Evolutionary conservation across 148 eudicot species (phyloP).

Genomic region (Fagopyrum homotropicum): DNA sequence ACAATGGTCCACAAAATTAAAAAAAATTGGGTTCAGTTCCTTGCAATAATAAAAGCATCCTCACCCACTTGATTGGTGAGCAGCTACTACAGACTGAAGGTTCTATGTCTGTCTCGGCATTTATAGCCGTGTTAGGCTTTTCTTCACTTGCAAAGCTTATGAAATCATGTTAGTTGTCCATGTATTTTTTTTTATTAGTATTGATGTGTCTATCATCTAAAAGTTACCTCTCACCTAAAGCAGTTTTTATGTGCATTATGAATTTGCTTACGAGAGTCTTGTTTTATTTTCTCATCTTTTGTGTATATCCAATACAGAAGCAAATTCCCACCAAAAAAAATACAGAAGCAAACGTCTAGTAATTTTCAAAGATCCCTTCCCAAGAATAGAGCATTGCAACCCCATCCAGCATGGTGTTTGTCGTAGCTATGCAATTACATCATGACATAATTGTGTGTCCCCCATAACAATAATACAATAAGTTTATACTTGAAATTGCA

Average conservation of each 20-base stretch:
- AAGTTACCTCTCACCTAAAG: neutral
- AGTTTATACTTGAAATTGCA: neutral
- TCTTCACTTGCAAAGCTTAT: too few relatives aligned
- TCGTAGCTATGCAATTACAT: neutral
- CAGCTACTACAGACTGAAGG: neutral
- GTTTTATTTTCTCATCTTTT: neutral
- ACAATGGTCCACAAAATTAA: neutral
- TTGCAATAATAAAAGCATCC: neutral
- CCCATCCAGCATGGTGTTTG: neutral
- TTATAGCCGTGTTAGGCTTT: too few relatives aligned
- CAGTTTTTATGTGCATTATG: conserved; percentile 1
- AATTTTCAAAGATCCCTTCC: neutral
- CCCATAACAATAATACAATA: neutral
- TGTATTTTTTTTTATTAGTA: neutral
- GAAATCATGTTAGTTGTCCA: neutral
- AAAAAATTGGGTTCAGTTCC: neutral
- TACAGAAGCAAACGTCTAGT: neutral
- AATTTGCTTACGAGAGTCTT: neutral
- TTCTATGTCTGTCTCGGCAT: too few relatives aligned
- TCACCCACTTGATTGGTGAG: neutral
- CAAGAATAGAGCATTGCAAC: neutral
- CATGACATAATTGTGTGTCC: neutral
- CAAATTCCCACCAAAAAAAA: too few relatives aligned
- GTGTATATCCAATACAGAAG: neutral
- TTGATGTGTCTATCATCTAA: neutral